Evolutionary conservation across 257 asterid species (phyloP).

Genomic region (Echium plantagineum): DNA sequence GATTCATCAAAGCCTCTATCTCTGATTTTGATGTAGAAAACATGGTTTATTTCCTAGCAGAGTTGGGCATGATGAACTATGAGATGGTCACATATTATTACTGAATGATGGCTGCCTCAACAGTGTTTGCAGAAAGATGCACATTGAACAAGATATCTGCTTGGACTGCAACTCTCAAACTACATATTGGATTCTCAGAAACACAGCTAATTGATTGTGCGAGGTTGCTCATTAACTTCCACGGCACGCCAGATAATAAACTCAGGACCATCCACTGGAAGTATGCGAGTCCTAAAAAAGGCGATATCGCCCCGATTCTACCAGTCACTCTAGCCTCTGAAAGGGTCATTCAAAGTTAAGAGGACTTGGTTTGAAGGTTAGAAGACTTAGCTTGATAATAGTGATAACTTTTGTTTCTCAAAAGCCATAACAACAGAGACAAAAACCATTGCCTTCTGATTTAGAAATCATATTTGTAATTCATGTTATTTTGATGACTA

Average conservation of each 20-base stretch:
- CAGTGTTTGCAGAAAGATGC: constrained; percentile 75
- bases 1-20: constrained; percentile 75
- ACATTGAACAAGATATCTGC: constrained; percentile 34
- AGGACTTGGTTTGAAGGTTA: no score
- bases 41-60: constrained; percentile 61
- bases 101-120: constrained; percentile 85
- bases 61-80: constrained; percentile 83
- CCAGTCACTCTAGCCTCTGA: constrained; percentile 27
- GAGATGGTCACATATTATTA: constrained; percentile 43
- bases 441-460: neutral
- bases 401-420: neutral
- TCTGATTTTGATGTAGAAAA: constrained; percentile 53
- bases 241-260: constrained; percentile 33
- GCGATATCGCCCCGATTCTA: constrained; percentile 43
- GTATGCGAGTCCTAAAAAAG: constrained; percentile 39
- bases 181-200: constrained; percentile 66
- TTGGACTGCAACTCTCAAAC: constrained; percentile 67
- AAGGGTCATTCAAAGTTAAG: no score
- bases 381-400: no score
- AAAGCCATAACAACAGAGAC: no score
- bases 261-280: constrained; percentile 49
- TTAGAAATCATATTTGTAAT: neutral
- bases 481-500: neutral
- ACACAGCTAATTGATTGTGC: constrained; percentile 57
- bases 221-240: constrained; percentile 43